Evolutionary conservation across 169 alveolate species (phyloP).

Genomic region (Plasmodium malariae): DNA sequence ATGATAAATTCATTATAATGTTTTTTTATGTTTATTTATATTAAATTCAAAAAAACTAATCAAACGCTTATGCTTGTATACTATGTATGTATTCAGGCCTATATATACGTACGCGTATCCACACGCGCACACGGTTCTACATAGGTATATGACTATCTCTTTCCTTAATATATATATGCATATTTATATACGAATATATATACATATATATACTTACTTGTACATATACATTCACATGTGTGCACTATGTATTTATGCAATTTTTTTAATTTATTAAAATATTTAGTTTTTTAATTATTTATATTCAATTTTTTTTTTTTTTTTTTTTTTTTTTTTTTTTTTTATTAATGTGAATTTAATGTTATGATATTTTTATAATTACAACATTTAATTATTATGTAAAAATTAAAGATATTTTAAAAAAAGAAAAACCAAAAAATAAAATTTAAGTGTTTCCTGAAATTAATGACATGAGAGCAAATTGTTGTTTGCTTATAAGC

Average conservation of each 20-base stretch:
- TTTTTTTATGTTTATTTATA: no score
- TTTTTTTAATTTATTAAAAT: background rate
- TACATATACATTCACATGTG: background rate
- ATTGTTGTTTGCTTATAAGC: background rate
- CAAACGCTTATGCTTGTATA: no score
- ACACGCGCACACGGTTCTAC: background rate
- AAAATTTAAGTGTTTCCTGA: background rate
- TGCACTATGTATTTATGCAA: constrained; percentile 2
- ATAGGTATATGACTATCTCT: background rate
- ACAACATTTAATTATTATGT: background rate
- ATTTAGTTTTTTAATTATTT: constrained; percentile 6
- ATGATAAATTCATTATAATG: no score
- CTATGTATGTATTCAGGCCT: no score
- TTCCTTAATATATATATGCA: background rate
- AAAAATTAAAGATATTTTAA: background rate
- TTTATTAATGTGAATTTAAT: constrained; percentile 8
- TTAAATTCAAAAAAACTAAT: no score
- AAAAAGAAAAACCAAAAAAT: background rate
- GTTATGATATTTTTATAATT: constrained; percentile 8
- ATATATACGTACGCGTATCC: background rate
- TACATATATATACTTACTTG: background rate
- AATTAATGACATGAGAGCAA: background rate
- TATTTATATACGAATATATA: background rate
- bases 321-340: background rate
- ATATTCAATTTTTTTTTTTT: background rate